Percentiles rank a stretch among this genome's conserved stretches.
Conservation (phyloP, 331 rosid genomes). For the Acacia concinna region DNA sequence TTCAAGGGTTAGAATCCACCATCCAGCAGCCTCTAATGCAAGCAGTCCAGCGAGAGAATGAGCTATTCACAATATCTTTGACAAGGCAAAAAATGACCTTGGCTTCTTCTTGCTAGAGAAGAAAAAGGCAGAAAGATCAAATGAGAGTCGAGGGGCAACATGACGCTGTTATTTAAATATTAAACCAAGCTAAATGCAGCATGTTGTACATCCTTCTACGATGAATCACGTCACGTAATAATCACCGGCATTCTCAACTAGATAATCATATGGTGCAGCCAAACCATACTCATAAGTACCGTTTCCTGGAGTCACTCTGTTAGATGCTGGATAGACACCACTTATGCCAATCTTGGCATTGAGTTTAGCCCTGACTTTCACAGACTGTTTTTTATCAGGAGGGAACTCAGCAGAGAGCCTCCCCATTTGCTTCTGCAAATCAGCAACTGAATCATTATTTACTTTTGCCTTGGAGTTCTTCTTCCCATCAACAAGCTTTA, state of each 20-base stretch:
- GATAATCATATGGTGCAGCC: conserved; percentile 75
- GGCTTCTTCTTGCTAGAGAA: conserved; percentile 46
- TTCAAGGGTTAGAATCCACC: conserved; percentile 50
- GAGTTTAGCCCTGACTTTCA: conserved; percentile 71
- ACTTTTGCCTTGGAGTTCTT: conserved; percentile 73
- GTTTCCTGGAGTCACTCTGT: conserved; percentile 52
- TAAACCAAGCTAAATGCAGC: conserved; percentile 39
- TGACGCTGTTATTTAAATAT: conserved; percentile 27
- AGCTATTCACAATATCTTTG: conserved; percentile 57
- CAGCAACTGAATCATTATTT: conserved; percentile 82
- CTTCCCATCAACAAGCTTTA: conserved; percentile 95
- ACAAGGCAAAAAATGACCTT: conserved; percentile 61
- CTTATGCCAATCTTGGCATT: conserved; percentile 63
- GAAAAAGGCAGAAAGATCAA: conserved; percentile 1
- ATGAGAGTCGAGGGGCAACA: conserved; percentile 25
- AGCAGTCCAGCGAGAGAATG: conserved; percentile 41
- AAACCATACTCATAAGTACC: conserved; percentile 64
- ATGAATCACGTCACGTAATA: conserved; percentile 55
- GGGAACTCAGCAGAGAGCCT: conserved; percentile 95
- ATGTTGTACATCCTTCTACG: conserved; percentile 36
- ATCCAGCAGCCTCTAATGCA: conserved; percentile 41
- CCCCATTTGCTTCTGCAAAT: conserved; percentile 98
- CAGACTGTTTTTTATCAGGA: conserved; percentile 67
- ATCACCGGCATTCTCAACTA: conserved; percentile 59
- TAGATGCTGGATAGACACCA: conserved; percentile 58